phyloP scores from a whole-genome alignment of 2,329 filamentous ascomycete genomes.

The Cryphonectria naterciae region DNA sequence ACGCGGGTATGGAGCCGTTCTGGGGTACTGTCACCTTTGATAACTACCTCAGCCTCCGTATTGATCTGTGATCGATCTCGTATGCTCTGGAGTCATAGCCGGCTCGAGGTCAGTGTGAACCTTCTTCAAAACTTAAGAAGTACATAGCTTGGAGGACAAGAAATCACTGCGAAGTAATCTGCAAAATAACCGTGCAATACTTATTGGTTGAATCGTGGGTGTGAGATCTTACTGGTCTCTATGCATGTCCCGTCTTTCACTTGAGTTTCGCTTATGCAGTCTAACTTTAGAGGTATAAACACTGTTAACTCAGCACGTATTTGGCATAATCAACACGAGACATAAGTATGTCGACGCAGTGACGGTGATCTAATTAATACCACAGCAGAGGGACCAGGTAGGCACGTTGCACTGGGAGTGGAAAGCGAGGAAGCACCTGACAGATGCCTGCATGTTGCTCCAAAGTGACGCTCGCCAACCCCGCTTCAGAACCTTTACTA shows the following conservation, averaged over 20 bases:
- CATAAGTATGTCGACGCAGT: too few species aligned
- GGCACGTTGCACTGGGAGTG: conserved; percentile 1
- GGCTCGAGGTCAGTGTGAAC: neutral
- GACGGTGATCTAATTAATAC: too few species aligned
- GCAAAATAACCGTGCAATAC: too few species aligned
- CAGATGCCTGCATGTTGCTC: neutral
- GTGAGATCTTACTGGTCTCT: too few species aligned
- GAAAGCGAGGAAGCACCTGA: neutral
- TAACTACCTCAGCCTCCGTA: conserved; percentile 32
- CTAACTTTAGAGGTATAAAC: too few species aligned
- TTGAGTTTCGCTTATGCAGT: too few species aligned
- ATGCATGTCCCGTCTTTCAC: too few species aligned
- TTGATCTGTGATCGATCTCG: conserved; percentile 29
- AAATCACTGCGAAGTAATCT: neutral
- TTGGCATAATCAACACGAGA: neutral
- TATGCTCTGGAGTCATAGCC: neutral
- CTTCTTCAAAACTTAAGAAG: too few species aligned
- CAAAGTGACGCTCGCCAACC: neutral
- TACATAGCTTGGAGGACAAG: too few species aligned
- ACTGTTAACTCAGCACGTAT: neutral
- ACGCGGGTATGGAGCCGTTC: conserved; percentile 40
- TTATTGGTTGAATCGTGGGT: too few species aligned
- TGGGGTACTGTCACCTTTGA: conserved; percentile 34
- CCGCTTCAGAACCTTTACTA: neutral
- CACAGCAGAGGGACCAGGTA: neutral